Conservation (phyloP, 2,329 filamentous ascomycete genomes). For the Cadophora malorum region DNA sequence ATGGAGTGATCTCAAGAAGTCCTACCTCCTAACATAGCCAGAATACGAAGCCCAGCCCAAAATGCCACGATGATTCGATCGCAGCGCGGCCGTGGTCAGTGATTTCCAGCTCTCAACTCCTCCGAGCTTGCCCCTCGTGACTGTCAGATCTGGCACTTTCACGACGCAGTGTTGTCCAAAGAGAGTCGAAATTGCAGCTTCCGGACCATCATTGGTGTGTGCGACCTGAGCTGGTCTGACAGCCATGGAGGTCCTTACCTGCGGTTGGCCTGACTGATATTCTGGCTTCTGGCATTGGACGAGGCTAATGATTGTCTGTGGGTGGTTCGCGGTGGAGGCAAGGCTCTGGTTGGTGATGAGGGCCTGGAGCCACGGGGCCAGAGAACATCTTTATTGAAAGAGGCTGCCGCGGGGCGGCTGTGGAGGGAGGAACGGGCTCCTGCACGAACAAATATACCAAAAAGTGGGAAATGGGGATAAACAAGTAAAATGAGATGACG, state of each 20-base stretch:
- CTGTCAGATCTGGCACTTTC: constrained; percentile 10
- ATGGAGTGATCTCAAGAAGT: background rate
- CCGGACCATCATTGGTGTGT: constrained; percentile 31
- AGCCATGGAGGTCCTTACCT: constrained; percentile 24
- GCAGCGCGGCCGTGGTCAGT: constrained; percentile 1
- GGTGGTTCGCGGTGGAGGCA: constrained; percentile 19
- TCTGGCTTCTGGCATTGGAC: constrained; percentile 16
- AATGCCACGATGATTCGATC: background rate
- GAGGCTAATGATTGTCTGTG: constrained; percentile 19
- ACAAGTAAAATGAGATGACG: background rate
- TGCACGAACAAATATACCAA: background rate
- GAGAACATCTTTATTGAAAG: constrained; percentile 19
- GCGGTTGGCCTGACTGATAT: constrained; percentile 7
- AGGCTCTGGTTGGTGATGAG: constrained; percentile 25
- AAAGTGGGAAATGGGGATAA: background rate
- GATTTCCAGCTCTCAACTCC: constrained; percentile 11
- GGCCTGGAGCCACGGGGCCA: background rate
- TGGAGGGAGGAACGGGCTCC: background rate
- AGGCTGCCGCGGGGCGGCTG: constrained; percentile 17
- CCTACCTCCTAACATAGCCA: background rate
- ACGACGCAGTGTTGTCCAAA: constrained; percentile 34
- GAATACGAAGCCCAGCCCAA: background rate
- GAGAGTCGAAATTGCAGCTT: constrained; percentile 30
- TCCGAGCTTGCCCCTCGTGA: constrained; percentile 4
- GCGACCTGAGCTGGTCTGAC: constrained; percentile 25